Conservation (phyloP, 78 protist genomes). For the Acrasis kona region DNA sequence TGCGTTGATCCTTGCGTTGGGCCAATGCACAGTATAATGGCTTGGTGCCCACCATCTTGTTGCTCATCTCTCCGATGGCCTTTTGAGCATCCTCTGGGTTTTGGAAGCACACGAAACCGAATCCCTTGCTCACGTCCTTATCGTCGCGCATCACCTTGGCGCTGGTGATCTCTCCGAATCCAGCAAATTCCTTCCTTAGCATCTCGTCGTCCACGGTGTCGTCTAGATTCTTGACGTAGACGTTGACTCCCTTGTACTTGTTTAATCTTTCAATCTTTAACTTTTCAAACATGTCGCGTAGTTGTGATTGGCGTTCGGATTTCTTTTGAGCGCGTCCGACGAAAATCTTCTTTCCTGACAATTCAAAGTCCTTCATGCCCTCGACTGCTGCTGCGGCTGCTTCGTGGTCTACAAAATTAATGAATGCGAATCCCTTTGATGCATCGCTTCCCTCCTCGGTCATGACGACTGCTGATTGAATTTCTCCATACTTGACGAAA, state of each 20-base stretch:
- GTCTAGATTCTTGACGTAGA: slow-evolving; percentile 94
- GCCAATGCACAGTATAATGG: slow-evolving; percentile 92
- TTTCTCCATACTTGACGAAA: slow-evolving; percentile 60
- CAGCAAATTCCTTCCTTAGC: slow-evolving; percentile 61
- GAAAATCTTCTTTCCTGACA: slow-evolving; percentile 61
- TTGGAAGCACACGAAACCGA: slow-evolving; percentile 94
- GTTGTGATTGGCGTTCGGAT: slow-evolving; percentile 74
- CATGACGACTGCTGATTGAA: slow-evolving; percentile 49
- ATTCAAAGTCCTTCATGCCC: too few species aligned
- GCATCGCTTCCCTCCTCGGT: slow-evolving; percentile 54
- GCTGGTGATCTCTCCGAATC: slow-evolving; percentile 85
- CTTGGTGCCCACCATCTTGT: slow-evolving; percentile 54
- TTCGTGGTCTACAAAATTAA: slow-evolving; percentile 81
- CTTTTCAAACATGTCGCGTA: slow-evolving; percentile 58
- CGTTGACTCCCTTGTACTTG: slow-evolving; percentile 78
- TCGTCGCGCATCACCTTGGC: slow-evolving; percentile 80
- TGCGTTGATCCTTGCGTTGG: slow-evolving; percentile 80
- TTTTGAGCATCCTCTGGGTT: slow-evolving; percentile 83
- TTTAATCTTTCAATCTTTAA: slow-evolving; percentile 20
- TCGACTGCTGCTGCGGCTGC: slow-evolving; percentile 69
- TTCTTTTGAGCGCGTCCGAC: slow-evolving; percentile 80
- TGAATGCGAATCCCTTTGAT: slow-evolving; percentile 85
- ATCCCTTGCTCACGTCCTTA: slow-evolving; percentile 55
- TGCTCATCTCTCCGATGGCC: slow-evolving; percentile 92
- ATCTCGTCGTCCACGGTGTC: slow-evolving; percentile 76